Conservation (phyloP, 169 alveolate species). For the Amoebophrya sp. region DNA sequence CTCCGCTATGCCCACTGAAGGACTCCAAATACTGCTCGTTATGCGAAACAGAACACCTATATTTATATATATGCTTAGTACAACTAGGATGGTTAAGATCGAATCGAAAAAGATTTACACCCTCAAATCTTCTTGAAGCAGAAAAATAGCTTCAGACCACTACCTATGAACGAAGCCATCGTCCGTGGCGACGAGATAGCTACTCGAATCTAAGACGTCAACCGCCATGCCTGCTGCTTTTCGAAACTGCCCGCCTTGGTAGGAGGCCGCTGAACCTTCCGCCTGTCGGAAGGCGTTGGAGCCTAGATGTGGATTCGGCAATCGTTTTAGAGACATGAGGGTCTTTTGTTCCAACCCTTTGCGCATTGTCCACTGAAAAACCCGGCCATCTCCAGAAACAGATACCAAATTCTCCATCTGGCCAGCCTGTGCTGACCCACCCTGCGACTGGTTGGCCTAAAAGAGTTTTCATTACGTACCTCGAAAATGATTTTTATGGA, state of each 20-base stretch:
- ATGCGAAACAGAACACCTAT: slow-evolving; percentile 65
- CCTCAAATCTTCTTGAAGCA: not conserved
- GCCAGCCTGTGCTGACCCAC: not conserved
- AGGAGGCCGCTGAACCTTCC: not conserved
- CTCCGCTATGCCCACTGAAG: slow-evolving; percentile 76
- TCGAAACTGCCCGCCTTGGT: slow-evolving; percentile 53
- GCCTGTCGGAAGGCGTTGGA: not conserved
- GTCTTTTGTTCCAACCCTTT: slow-evolving; percentile 41
- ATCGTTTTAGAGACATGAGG: not conserved
- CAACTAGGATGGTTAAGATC: no score
- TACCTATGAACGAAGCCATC: slow-evolving; percentile 67
- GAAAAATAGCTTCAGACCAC: not conserved
- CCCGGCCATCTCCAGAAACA: slow-evolving; percentile 71
- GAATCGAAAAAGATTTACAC: not conserved
- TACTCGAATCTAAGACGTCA: slow-evolving; percentile 65
- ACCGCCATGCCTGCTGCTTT: slow-evolving; percentile 70
- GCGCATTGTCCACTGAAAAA: slow-evolving; percentile 73
- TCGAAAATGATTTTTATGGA: no score
- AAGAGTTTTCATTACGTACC: no score
- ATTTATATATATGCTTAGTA: no score
- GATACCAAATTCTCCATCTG: slow-evolving; percentile 33
- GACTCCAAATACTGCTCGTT: slow-evolving; percentile 70
- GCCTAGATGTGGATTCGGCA: no score
- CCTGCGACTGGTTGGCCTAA: not conserved
- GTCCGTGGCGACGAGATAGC: slow-evolving; percentile 72